Base-by-base conservation (phyloP, 305 asterid species). In the Andrographis paniculata region DNA sequence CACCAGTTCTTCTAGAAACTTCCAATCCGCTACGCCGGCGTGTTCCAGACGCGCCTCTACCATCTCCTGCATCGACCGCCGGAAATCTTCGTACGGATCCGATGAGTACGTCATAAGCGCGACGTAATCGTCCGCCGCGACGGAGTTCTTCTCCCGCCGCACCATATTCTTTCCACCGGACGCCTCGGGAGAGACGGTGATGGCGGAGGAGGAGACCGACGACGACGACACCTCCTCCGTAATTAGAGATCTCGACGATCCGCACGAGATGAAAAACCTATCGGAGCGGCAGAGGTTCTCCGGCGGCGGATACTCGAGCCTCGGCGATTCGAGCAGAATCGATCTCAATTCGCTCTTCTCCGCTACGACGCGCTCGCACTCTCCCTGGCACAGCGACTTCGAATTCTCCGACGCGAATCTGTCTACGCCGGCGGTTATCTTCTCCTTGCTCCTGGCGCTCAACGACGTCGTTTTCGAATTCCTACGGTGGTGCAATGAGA, bases 1-100 rank as follows among this genome's bases (percentile, higher is more conserved):
- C 77, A 88, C 42, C 14, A 88, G 70, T 71, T 84, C 93, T 52
- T 81, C 89, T 79, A 84, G 66, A 68, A 81, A 88, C 41, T 68
- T 73, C 97, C 95, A 84, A 12, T 84, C 78, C 58, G 79, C 71
- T 30, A 56, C 68, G 20, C 95, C 87, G 42, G 64, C 65, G 4
- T 68, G 72, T 20, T 71, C 71, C 72, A 68, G 1, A 23, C 76
- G 75, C 43, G 94, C 89, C 46, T 75, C 89, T 79, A 84, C 93
- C 95, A 84, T 84, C 71, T 88, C 97, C 61, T 79, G 80, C 97
- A 84, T 88, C 56, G 97, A 88, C 38, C 71, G 68, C 64, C 94
- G 80, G 71, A 87, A 87, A 61, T 84, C 97, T 20, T 66, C 62
- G 64, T 69, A 87, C 48, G 97, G 95, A 53, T 69, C 79, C 62